Evolutionary conservation across 768 basidiomycete species (phyloP), one percentile per base, ranked within the genome.

Genomic region (Naematelia encephala): DNA sequence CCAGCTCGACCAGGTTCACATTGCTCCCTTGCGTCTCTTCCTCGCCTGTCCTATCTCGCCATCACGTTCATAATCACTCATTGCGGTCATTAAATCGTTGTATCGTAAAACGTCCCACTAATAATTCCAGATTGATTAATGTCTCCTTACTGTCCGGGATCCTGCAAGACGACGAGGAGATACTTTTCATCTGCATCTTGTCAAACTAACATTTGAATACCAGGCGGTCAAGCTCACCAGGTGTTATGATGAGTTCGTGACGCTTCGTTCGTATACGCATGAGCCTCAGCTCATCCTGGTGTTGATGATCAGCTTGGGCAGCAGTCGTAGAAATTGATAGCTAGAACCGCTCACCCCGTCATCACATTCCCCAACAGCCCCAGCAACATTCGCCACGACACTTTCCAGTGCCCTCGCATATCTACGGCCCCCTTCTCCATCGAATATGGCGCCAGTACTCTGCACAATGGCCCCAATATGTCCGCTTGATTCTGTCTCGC

Each of bases 181-280:
- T 87, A 91, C 66, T 84, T 82, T 55, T 87, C 86, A 69, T 90
- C 90, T 91, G 59, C 8, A 26, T 22, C 28, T 27, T 11, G 34
- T 42, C 5, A 14, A 28, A n/a, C 52, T 16, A 39, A 16, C 8
- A 39, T 29, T 28, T 16, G 23, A 25, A 52, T 46, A 43, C 5
- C 22, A 8, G 16, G 26, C 1, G 43, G 50, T 21, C 22, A 21
- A 29, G 79, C 86, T 26, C 54, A 90, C 92, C 89, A 57, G 92
- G 92, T 1, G 92, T 90, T 60, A 96, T 91, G 87, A 96, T 89
- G 57, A 96, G 80, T 72, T 94, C 92, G 75, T 96, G 92, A 52
- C 88, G 83, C 73, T 85, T 89, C 59, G 92, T 94, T 50, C 92
- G 84, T 78, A 94, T 91, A 58, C 91, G 81, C 84, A 96, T 85